A percentile compares a stretch with the other conserved stretches of the same genome.
These are phyloP conservation scores for Aphanomyces invadans DNA, from an alignment of 352 stramenopile genomes.

Conservation along the genomic window DNA sequence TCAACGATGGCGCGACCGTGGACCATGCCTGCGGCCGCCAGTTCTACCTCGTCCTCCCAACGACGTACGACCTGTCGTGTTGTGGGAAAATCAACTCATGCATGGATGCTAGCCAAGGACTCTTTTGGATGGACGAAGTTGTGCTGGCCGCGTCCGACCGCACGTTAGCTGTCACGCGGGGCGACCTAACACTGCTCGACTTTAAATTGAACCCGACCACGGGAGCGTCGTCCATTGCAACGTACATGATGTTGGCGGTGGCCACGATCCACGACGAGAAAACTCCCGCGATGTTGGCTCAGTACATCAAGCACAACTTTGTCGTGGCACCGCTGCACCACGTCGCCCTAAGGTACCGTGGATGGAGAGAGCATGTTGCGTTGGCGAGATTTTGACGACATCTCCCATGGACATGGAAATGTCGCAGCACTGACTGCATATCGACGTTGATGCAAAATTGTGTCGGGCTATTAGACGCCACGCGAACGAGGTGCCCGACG, in stretches of 20 bases:
- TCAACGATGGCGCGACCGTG: slow-evolving; percentile 30
- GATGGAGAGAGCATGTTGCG: background rate
- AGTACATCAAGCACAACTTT: slow-evolving; percentile 74
- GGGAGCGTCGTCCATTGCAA: slow-evolving; percentile 15
- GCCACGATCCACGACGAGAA: slow-evolving; percentile 46
- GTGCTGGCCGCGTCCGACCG: slow-evolving; percentile 51
- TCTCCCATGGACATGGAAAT: no score
- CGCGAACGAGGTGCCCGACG: slow-evolving; percentile 30
- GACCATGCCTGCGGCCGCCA: slow-evolving; percentile 40
- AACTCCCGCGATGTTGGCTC: slow-evolving; percentile 48
- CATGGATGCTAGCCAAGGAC: slow-evolving; percentile 26
- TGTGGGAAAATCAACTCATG: no score
- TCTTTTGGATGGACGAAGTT: slow-evolving; percentile 65
- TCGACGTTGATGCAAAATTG: no score
- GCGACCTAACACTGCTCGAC: slow-evolving; percentile 56
- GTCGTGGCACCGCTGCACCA: slow-evolving; percentile 31
- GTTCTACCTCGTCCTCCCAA: slow-evolving; percentile 61
- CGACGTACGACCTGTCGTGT: slow-evolving; percentile 24
- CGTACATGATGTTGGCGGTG: slow-evolving; percentile 66
- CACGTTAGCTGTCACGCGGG: slow-evolving; percentile 52
- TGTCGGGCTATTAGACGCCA: slow-evolving; percentile 24
- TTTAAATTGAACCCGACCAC: slow-evolving; percentile 39
- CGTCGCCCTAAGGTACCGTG: slow-evolving; percentile 3
- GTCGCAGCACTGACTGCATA: no score
- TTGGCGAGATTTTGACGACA: background rate